Evolutionary conservation across 768 basidiomycete species (phyloP).

Genomic region (Phanerochaete carnosa): DNA sequence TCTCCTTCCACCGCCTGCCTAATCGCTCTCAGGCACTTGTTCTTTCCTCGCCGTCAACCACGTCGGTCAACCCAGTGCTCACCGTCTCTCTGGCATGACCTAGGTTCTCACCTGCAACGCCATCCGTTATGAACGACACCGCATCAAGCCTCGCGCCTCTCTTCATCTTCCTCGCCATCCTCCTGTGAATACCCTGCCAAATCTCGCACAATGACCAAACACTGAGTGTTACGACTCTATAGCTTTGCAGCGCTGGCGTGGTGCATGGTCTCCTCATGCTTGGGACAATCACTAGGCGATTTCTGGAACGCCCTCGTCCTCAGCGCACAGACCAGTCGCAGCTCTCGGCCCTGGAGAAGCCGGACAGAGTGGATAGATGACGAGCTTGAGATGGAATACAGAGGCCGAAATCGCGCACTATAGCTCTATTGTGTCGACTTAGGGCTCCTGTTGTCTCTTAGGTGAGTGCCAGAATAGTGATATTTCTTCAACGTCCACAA

Average conservation of each 20-base stretch:
- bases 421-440: not conserved
- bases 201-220: not conserved
- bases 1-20: not conserved
- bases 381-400: constrained; percentile 59
- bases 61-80: not conserved
- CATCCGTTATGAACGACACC: constrained; percentile 12
- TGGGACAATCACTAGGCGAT: constrained; percentile 48
- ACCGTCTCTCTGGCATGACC: not conserved
- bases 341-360: constrained; percentile 26
- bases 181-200: constrained; percentile 39
- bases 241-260: constrained; percentile 53
- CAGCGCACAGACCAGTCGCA: constrained; percentile 31
- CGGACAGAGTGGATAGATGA: constrained; percentile 40
- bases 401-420: constrained; percentile 24
- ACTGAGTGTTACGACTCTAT: constrained; percentile 4
- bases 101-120: constrained; percentile 5
- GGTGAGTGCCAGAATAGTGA: not conserved
- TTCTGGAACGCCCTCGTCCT: constrained; percentile 46
- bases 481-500: not conserved
- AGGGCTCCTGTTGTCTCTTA: not conserved
- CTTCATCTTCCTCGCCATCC: constrained; percentile 42
- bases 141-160: constrained; percentile 27
- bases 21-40: not conserved
- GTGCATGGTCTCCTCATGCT: constrained; percentile 68
- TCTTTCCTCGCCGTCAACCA: not conserved